Conservation (phyloP, 768 basidiomycete genomes). For the Mycena epipterygia region DNA sequence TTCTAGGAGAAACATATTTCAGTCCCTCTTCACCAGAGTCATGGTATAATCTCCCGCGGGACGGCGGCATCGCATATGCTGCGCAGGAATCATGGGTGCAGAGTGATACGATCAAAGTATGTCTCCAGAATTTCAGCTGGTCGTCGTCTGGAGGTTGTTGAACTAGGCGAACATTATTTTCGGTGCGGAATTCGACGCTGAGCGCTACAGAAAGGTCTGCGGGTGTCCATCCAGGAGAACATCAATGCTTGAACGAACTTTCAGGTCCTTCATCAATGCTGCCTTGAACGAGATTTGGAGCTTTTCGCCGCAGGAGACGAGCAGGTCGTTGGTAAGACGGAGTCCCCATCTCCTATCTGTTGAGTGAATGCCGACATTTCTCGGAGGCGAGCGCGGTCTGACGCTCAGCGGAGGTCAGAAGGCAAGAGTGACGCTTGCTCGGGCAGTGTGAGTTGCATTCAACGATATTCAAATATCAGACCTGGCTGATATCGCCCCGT, state of each 20-base stretch:
- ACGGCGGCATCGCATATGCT: constrained; percentile 80
- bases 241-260: not conserved
- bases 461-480: too few species aligned
- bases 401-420: constrained; percentile 58
- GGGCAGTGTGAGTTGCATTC: constrained; percentile 54
- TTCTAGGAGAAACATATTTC: constrained; percentile 76
- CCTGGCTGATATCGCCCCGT: not conserved
- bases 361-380: constrained; percentile 28
- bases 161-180: constrained; percentile 86
- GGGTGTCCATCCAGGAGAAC: not conserved
- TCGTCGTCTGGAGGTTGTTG: not conserved
- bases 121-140: not conserved
- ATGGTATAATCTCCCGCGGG: constrained; percentile 77
- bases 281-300: constrained; percentile 78
- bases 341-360: not conserved
- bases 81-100: constrained; percentile 90
- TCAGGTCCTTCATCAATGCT: constrained; percentile 63
- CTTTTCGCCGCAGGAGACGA: constrained; percentile 76
- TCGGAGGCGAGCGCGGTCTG: constrained; percentile 69
- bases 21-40: constrained; percentile 63
- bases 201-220: constrained; percentile 70
- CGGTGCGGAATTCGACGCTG: constrained; percentile 81
- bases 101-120: constrained; percentile 78
- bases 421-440: constrained; percentile 65
- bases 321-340: constrained; percentile 16